These are phyloP conservation scores for Chaetomium fimeti DNA, from an alignment of 495 filamentous ascomycete species.

Conservation along the genomic window DNA sequence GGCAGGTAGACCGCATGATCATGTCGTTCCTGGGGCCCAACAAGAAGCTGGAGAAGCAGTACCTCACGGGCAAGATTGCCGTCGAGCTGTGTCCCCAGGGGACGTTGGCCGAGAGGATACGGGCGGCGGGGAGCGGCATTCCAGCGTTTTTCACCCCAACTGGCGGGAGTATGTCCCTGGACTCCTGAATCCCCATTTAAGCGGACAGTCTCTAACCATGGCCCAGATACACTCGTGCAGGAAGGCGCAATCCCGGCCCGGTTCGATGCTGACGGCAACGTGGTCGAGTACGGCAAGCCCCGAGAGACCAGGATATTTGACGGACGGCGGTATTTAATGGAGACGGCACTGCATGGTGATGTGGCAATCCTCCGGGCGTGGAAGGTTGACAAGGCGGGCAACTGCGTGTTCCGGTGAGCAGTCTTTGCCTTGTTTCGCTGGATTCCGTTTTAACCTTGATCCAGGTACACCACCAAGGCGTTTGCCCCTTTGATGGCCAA, in stretches of 20 bases:
- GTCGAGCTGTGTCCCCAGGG: slow-evolving; percentile 66
- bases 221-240: slow-evolving; percentile 57
- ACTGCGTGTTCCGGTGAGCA: slow-evolving; percentile 55
- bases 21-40: slow-evolving; percentile 62
- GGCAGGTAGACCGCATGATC: slow-evolving; percentile 59
- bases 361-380: slow-evolving; percentile 62
- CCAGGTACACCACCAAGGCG: slow-evolving; percentile 57
- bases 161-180: slow-evolving; percentile 48
- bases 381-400: slow-evolving; percentile 65
- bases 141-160: slow-evolving; percentile 67
- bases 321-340: slow-evolving; percentile 60
- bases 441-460: neutral
- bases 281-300: slow-evolving; percentile 54
- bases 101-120: slow-evolving; percentile 60
- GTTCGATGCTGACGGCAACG: slow-evolving; percentile 51
- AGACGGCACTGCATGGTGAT: slow-evolving; percentile 61
- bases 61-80: slow-evolving; percentile 59
- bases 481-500: slow-evolving; percentile 61
- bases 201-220: neutral
- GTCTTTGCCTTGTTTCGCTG: too few relatives aligned
- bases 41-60: slow-evolving; percentile 63
- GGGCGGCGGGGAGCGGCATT: slow-evolving; percentile 64
- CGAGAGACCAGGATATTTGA: slow-evolving; percentile 60
- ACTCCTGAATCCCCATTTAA: neutral
- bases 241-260: slow-evolving; percentile 59